phyloP scores from a whole-genome alignment of 352 stramenopile genomes.

The Phytophthora pluvialis region DNA sequence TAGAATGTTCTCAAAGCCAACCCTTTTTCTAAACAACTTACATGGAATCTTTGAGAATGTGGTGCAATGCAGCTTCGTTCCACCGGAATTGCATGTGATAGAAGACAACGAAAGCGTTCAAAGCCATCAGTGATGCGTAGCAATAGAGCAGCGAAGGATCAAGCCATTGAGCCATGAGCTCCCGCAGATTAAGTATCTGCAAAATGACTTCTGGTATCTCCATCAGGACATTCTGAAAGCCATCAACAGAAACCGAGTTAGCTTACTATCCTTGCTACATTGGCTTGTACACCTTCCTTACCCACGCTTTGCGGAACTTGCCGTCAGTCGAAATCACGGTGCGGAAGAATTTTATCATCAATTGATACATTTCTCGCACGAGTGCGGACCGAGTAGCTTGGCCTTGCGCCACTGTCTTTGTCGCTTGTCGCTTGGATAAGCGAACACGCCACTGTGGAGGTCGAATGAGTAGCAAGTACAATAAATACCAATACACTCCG shows the following conservation, averaged over 20 bases:
- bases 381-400: background rate
- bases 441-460: conserved; percentile 4
- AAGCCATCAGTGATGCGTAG: conserved; percentile 44
- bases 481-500: conserved; percentile 26
- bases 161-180: conserved; percentile 37
- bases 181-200: conserved; percentile 29
- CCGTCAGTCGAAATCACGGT: conserved; percentile 23
- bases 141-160: conserved; percentile 29
- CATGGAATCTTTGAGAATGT: conserved; percentile 49
- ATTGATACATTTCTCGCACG: background rate
- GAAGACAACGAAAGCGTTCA: conserved; percentile 45
- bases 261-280: background rate
- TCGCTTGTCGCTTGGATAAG: conserved; percentile 10
- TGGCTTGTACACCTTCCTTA: conserved; percentile 7
- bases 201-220: conserved; percentile 41
- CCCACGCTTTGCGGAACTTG: conserved; percentile 38
- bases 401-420: background rate
- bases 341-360: conserved; percentile 8
- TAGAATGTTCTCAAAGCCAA: too few relatives aligned
- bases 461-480: conserved; percentile 25
- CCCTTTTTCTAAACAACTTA: conserved; percentile 17
- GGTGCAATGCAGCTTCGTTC: conserved; percentile 34
- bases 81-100: conserved; percentile 46
- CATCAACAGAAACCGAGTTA: background rate
- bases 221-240: conserved; percentile 31